Evolutionary conservation across 257 asterid genomes (phyloP).

Genomic region (Capsicum chinense): DNA sequence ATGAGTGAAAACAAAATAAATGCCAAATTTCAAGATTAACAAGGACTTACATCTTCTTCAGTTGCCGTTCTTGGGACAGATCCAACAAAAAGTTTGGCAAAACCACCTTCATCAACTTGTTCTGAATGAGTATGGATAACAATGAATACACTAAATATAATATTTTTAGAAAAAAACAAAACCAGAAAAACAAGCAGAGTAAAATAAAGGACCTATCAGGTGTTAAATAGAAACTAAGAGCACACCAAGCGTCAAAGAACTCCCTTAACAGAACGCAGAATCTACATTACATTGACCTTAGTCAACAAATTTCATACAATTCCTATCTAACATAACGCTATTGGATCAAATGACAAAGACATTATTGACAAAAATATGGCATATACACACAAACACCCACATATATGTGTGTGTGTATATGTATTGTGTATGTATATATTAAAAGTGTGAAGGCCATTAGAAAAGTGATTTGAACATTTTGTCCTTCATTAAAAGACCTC

Average conservation of each 20-base stretch:
- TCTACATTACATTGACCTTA: constrained; percentile 8
- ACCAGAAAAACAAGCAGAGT: constrained; percentile 17
- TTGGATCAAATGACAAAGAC: too few species aligned
- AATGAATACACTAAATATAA: neutral
- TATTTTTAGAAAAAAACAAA: neutral
- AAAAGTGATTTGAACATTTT: too few species aligned
- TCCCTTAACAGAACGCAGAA: neutral
- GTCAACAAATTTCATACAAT: neutral
- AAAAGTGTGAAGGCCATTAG: too few species aligned
- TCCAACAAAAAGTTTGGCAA: constrained; percentile 90
- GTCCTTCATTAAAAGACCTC: too few species aligned
- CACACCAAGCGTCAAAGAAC: neutral
- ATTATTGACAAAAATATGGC: too few species aligned
- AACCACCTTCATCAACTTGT: constrained; percentile 58
- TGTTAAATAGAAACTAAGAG: neutral
- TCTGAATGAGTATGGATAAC: constrained; percentile 45
- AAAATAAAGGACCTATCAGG: neutral
- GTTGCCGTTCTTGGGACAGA: constrained; percentile 89
- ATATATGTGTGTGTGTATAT: too few species aligned
- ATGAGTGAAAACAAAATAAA: neutral
- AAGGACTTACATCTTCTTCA: constrained; percentile 79
- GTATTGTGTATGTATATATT: too few species aligned
- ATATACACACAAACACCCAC: too few species aligned
- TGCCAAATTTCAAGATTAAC: neutral
- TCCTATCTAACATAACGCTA: too few species aligned